These are phyloP conservation scores for Grigorovia humatica DNA, from an alignment of 805 yeast species.

Conservation along the genomic window DNA sequence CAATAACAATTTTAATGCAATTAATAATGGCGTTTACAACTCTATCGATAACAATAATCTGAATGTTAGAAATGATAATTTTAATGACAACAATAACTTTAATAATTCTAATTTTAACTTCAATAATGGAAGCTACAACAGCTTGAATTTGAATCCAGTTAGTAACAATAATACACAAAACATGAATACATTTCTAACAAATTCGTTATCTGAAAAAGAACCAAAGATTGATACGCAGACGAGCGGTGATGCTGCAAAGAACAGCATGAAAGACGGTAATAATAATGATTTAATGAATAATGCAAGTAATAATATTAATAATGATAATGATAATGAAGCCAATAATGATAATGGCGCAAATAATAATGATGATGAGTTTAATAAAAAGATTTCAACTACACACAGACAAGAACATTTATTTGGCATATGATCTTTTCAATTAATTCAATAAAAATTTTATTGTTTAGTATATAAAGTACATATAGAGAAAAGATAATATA, in stretches of 20 bases:
- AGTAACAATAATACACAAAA: neutral
- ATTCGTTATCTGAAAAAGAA: neutral
- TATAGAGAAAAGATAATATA: neutral
- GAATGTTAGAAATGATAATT: neutral
- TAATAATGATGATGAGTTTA: neutral
- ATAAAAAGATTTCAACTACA: neutral
- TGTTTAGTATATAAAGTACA: neutral
- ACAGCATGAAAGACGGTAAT: neutral
- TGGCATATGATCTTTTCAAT: slow-evolving; percentile 4
- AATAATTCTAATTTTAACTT: neutral
- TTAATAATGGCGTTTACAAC: neutral
- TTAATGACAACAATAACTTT: neutral
- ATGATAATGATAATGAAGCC: neutral
- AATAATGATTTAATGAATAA: neutral
- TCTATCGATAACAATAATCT: neutral
- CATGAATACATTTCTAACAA: neutral
- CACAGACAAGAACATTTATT: slow-evolving; percentile 15
- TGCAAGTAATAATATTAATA: neutral
- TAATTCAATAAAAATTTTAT: neutral
- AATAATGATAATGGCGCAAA: neutral
- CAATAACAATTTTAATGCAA: neutral
- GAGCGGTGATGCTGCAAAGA: neutral
- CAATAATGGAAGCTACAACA: neutral
- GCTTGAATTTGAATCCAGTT: neutral
- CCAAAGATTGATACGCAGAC: neutral